These are phyloP conservation scores for Heterobasidion annosum DNA, from an alignment of 1,284 basidiomycete species.

Conservation along the genomic window DNA sequence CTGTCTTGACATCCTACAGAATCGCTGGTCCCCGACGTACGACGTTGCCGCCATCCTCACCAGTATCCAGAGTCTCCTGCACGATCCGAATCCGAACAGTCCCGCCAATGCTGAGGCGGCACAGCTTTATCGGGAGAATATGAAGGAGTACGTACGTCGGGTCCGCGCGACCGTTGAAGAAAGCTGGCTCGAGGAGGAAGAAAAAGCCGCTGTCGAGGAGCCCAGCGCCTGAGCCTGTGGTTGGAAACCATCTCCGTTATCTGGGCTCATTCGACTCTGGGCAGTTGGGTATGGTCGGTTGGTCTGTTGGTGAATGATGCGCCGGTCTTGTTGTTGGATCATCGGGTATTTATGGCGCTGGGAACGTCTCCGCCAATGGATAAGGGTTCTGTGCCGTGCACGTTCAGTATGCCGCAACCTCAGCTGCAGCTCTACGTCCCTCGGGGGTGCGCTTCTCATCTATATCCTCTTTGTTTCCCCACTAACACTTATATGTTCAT, in stretches of 20 bases:
- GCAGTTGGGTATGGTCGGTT: neutral
- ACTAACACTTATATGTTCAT: neutral
- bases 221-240: neutral
- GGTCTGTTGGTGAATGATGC: neutral
- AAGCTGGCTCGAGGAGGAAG: conserved; percentile 82
- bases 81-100: conserved; percentile 97
- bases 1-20: conserved; percentile 96
- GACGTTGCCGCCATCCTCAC: conserved; percentile 98
- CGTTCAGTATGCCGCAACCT: neutral
- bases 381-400: neutral
- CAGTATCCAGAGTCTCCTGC: conserved; percentile 88
- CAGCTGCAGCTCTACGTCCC: neutral
- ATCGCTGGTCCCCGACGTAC: conserved; percentile 97
- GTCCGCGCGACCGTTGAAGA: conserved; percentile 90
- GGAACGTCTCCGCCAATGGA: neutral
- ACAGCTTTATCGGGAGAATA: conserved; percentile 92
- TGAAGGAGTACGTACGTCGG: conserved; percentile 93
- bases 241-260: no score
- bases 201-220: conserved; percentile 37
- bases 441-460: neutral
- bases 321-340: neutral
- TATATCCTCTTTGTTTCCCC: neutral
- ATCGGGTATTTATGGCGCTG: neutral
- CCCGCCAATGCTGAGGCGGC: conserved; percentile 98
- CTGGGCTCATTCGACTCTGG: neutral